Conservation (phyloP, 257 asterid species). For the Dorcoceras hygrometricum region DNA sequence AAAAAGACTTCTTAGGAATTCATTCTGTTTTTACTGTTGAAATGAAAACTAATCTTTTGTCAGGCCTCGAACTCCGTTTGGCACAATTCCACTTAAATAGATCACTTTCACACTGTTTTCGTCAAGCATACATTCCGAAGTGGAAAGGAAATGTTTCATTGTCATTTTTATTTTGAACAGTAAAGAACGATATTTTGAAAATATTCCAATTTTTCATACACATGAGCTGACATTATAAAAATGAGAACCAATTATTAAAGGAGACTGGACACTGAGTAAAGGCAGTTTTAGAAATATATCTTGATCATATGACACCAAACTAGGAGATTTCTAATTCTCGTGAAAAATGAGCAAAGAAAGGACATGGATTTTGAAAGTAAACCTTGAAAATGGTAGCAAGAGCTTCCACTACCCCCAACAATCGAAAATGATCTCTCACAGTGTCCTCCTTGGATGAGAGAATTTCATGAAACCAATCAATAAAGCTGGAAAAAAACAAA, state of each 20-base stretch:
- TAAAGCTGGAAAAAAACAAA: slow-evolving; percentile 63
- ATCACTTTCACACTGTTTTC: not conserved
- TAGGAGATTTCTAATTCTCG: not conserved
- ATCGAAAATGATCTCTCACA: slow-evolving; percentile 61
- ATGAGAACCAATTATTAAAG: not conserved
- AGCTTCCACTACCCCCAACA: slow-evolving; percentile 83
- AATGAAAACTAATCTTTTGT: not conserved
- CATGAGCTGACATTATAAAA: not conserved
- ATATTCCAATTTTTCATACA: not conserved
- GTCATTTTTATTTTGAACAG: not conserved
- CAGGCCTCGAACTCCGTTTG: not conserved
- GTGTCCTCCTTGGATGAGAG: slow-evolving; percentile 56
- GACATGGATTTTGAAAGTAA: slow-evolving; percentile 19
- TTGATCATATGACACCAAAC: not conserved
- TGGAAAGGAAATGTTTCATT: too few species aligned
- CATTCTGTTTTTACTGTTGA: too few species aligned
- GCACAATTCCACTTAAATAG: not conserved
- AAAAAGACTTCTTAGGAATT: too few species aligned
- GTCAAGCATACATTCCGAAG: not conserved
- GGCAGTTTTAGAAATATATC: not conserved
- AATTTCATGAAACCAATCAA: slow-evolving; percentile 70
- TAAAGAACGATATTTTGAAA: not conserved
- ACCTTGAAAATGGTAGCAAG: slow-evolving; percentile 87
- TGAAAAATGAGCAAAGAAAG: slow-evolving; percentile 1
- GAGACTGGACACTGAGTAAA: not conserved